Evolutionary conservation across 108 stramenopile genomes (phyloP).

Genomic region (Chaetoceros tenuissimus): DNA sequence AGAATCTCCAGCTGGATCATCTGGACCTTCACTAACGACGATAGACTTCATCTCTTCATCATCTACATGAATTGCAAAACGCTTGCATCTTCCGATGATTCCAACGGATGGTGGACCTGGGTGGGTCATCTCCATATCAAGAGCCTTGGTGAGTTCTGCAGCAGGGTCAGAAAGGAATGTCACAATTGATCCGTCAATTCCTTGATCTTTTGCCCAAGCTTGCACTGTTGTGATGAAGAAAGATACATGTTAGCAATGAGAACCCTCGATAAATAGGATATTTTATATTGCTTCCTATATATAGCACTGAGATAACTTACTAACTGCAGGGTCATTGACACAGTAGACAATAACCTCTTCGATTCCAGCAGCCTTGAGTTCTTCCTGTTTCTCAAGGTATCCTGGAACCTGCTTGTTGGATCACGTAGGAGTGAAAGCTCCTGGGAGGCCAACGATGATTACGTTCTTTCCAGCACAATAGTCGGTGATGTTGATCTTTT

Average conservation of each 20-base stretch:
- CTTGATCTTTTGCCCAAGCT: slow-evolving; percentile 59
- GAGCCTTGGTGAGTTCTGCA: slow-evolving; percentile 38
- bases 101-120: slow-evolving; percentile 37
- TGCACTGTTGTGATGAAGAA: slow-evolving; percentile 45
- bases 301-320: background rate
- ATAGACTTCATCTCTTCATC: slow-evolving; percentile 49
- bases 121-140: slow-evolving; percentile 59
- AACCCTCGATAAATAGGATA: too few species aligned
- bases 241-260: background rate
- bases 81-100: slow-evolving; percentile 57
- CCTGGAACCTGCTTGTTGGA: slow-evolving; percentile 66
- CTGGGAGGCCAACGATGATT: slow-evolving; percentile 57
- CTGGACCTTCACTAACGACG: slow-evolving; percentile 41
- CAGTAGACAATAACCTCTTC: slow-evolving; percentile 63
- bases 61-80: slow-evolving; percentile 51
- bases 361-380: slow-evolving; percentile 34
- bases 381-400: slow-evolving; percentile 67
- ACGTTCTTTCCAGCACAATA: slow-evolving; percentile 38
- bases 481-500: slow-evolving; percentile 33
- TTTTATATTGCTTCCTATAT: background rate
- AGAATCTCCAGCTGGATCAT: slow-evolving; percentile 61
- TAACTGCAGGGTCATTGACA: slow-evolving; percentile 33
- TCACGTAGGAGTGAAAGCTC: slow-evolving; percentile 75
- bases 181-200: slow-evolving; percentile 28
- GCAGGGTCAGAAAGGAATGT: slow-evolving; percentile 56